A percentile compares a stretch with the other conserved stretches of the same genome.
phyloP scores from a whole-genome alignment of 441 rosid species.

The Populus hybrid region DNA sequence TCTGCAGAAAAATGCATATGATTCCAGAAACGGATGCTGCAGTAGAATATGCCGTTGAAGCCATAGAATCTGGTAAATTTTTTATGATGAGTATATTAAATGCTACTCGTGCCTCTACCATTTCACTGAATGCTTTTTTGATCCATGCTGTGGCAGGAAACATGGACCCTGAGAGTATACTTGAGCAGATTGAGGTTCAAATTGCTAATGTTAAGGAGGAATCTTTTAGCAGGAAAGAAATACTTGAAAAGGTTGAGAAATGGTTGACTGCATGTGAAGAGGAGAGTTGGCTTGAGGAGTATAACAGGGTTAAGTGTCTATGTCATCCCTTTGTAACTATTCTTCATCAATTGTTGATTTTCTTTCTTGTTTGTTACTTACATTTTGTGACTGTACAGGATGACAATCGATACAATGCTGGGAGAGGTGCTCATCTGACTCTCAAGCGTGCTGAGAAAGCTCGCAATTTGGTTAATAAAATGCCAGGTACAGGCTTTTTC shows the following conservation, averaged over 20 bases:
- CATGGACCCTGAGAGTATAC: conserved; percentile 58
- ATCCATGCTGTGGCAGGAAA: conserved; percentile 36
- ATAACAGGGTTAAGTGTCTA: conserved; percentile 67
- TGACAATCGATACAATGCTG: conserved; percentile 93
- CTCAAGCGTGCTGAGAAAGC: conserved; percentile 99
- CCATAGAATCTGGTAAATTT: conserved; percentile 75
- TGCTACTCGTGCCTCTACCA: background rate
- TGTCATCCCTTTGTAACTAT: background rate
- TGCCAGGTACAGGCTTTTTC: conserved; percentile 58
- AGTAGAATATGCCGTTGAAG: conserved; percentile 64
- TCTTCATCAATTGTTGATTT: background rate
- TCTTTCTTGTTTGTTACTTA: conserved; percentile 19
- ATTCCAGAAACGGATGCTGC: conserved; percentile 63
- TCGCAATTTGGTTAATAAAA: conserved; percentile 84
- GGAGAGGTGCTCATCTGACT: conserved; percentile 93
- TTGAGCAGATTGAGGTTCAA: conserved; percentile 80
- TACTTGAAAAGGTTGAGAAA: conserved; percentile 91
- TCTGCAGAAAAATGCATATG: conserved; percentile 88
- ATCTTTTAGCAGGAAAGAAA: conserved; percentile 83
- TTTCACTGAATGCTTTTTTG: background rate
- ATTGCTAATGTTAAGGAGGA: conserved; percentile 83
- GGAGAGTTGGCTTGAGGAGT: conserved; percentile 98
- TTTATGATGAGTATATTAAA: background rate
- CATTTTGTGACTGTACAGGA: conserved; percentile 46
- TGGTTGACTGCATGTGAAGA: conserved; percentile 96